Base-by-base conservation (phyloP, 345 rosid species). In the Aethionema arabicum region DNA sequence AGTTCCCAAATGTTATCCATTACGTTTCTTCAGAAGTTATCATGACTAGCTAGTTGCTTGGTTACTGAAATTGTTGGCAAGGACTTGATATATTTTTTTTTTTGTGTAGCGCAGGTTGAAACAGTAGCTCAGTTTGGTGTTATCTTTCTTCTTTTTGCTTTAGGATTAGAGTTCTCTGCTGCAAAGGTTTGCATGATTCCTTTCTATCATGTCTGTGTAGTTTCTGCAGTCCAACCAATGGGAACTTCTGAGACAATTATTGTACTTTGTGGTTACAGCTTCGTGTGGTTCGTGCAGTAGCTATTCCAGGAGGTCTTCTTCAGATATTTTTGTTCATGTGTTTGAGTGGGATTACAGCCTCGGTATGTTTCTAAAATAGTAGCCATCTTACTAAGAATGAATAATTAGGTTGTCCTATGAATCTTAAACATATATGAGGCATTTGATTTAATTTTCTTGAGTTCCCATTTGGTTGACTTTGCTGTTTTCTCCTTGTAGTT, bases 51-150 rank as follows among this genome's bases (percentile, higher is more conserved):
- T 29, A 55, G 40, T 61, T 15, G 53, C 27, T 11, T 35, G 13
- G 42, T 49, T 56, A 49, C 41, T 27, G 31, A 41, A 48, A 48
- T 73, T 37, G 54, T 61, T 32, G 21, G 39, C 47, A 56, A 68
- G 39, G 60, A 48, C 66, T 57, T 69, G 49, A 54, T 56, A 49
- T 46, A 35, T 60, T 31, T 0, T 0, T 30, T 44, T 47, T 58
- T 51, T 53, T 10, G 11, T 48, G 51, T 51, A 32, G 53, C 60
- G 59, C 71, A 91, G 96, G 95, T 92, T 49, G 98, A 88, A 82
- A 92, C 98, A 8, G 96, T 86, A 70, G 98, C 98, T 69, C 98
- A 92, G 66, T 92, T 92, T 76, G 98, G 98, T 73, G 98, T 91
- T 53, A 83, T 91, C 70, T 88, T 91, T 79, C 95, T 91, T 53